Evolutionary conservation across 208 protist species (phyloP), one percentile per base, ranked within the genome.

Genomic region (Novymonas esmeraldas): DNA sequence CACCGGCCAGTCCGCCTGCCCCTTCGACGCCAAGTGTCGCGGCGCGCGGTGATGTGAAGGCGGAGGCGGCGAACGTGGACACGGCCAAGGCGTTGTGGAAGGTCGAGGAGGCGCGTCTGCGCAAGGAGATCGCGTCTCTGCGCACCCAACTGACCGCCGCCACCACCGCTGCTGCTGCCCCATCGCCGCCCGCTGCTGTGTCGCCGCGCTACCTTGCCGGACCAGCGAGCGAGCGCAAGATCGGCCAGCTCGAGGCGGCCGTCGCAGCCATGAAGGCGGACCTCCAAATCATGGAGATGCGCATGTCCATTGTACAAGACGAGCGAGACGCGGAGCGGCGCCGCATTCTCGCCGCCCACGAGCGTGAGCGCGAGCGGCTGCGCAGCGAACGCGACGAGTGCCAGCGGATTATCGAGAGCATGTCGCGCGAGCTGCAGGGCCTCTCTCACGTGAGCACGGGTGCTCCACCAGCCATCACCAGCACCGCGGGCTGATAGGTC

Each of bases 321-420:
- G 78, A 82, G 61, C 67, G 76, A n/a, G 67, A 82, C 31, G 56
- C 64, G 6, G 86, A 92, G 67, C 70, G 78, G 46, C 74, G 71
- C 26, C 75, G 79, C 34, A 82, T 89, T 31, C 50, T 92, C 41
- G 41, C 61, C 22, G 58, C 70, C 22, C 79, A 78, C 67, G 80
- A 77, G 20, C 69, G 71, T 24, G 86, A 92, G 50, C 58, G 75
- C 22, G 54, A 63, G 48, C 77, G 76, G 6, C 70, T 81, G 51
- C 67, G 65, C 3, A 31, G 60, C 10, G 86, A 92, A 61, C 56
- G 76, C 9, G 73, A 89, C n/a, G 78, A 89, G 66, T 89, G 80
- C 55, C 79, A 82, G 52, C 24, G 33, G 11, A 76, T 84, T 20
- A 67, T 92, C 9, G 66, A 87, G 50, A 73, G 62, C 22, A 89